Conservation (phyloP, 2,329 filamentous ascomycete species). For the Alternaria triticimaculans region DNA sequence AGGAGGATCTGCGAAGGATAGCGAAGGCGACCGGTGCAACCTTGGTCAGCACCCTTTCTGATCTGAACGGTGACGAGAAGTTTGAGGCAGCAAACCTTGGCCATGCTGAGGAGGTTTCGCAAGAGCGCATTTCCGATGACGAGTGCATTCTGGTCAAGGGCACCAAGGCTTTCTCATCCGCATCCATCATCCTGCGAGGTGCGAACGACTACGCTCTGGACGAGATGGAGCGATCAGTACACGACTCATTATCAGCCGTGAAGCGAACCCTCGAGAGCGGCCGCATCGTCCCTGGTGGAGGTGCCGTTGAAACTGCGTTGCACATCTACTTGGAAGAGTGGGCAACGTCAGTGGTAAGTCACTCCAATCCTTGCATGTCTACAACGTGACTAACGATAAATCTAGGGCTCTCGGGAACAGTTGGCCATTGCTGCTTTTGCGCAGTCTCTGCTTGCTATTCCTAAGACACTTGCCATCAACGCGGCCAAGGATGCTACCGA, state of each 20-base stretch:
- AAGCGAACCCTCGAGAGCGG: slow-evolving; percentile 97
- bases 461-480: slow-evolving; percentile 96
- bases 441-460: slow-evolving; percentile 89
- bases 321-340: slow-evolving; percentile 99
- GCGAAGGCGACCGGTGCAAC: slow-evolving; percentile 95
- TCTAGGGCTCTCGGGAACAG: slow-evolving; percentile 85
- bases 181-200: slow-evolving; percentile 93
- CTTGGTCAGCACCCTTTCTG: slow-evolving; percentile 89
- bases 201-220: slow-evolving; percentile 96
- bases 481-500: slow-evolving; percentile 96
- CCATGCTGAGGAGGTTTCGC: slow-evolving; percentile 92
- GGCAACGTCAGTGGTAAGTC: slow-evolving; percentile 84
- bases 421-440: slow-evolving; percentile 98
- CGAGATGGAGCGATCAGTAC: slow-evolving; percentile 98
- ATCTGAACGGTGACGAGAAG: slow-evolving; percentile 95
- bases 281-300: slow-evolving; percentile 94
- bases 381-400: slow-evolving; percentile 7
- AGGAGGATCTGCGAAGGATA: slow-evolving; percentile 95
- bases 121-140: slow-evolving; percentile 98
- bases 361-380: background rate
- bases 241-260: slow-evolving; percentile 95
- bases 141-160: slow-evolving; percentile 98
- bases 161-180: slow-evolving; percentile 90
- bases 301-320: slow-evolving; percentile 96
- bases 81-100: slow-evolving; percentile 92